phyloP scores from a whole-genome alignment of 768 basidiomycete species.

The Podaxis pistillaris region DNA sequence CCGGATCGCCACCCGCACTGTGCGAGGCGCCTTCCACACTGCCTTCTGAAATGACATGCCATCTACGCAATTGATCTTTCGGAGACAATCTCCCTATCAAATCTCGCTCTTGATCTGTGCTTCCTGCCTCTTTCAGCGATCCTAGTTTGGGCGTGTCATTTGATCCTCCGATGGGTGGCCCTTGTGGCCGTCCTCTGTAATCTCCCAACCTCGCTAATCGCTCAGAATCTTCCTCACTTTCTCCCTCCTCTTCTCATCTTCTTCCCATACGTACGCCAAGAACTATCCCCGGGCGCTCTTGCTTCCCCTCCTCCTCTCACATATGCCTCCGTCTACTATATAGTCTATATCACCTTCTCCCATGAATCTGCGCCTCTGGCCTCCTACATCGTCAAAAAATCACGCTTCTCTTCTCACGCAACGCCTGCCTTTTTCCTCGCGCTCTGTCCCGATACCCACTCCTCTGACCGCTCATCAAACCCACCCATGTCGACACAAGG shows the following conservation, averaged over 20 bases:
- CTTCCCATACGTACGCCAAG: slow-evolving; percentile 11
- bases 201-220: slow-evolving; percentile 6
- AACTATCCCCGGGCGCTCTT: background rate
- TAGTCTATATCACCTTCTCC: background rate
- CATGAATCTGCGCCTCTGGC: background rate
- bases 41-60: background rate
- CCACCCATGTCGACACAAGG: background rate
- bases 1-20: slow-evolving; percentile 7
- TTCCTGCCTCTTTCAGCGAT: background rate
- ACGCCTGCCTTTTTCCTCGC: background rate
- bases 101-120: slow-evolving; percentile 1
- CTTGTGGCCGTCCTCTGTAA: slow-evolving; percentile 9
- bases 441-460: background rate
- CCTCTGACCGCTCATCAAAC: background rate
- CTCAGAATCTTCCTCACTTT: background rate
- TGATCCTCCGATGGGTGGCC: slow-evolving; percentile 12
- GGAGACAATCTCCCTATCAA: slow-evolving; percentile 6
- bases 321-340: background rate
- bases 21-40: background rate
- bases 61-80: background rate
- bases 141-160: slow-evolving; percentile 5
- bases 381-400: background rate
- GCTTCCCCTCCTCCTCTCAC: background rate
- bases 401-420: background rate
- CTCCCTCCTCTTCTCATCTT: slow-evolving; percentile 8